Evolutionary conservation across 2,329 filamentous ascomycete genomes (phyloP).

Genomic region (Aspergillus sojae): DNA sequence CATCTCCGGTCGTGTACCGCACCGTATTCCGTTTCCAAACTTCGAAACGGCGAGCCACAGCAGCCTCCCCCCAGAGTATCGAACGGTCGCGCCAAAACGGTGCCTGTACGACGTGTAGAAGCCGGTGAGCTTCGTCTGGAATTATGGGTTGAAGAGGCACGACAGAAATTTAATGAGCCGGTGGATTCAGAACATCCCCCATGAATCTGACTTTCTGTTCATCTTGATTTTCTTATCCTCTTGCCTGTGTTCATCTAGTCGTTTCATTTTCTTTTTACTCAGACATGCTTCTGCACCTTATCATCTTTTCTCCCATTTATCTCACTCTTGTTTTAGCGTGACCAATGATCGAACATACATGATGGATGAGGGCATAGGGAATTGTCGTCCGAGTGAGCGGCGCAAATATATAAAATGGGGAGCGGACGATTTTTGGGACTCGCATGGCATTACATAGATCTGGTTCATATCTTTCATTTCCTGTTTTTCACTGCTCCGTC

Average conservation of each 20-base stretch:
- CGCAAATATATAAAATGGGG: conserved; percentile 43
- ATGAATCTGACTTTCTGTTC: conserved; percentile 26
- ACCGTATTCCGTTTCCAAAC: conserved; percentile 42
- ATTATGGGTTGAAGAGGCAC: conserved; percentile 70
- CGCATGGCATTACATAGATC: conserved; percentile 45
- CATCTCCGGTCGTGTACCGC: conserved; percentile 44
- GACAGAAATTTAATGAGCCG: conserved; percentile 53
- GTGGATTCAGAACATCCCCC: conserved; percentile 40
- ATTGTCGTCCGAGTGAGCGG: conserved; percentile 38
- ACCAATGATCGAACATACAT: conserved; percentile 46
- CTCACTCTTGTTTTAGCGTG: conserved; percentile 45
- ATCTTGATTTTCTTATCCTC: conserved; percentile 4
- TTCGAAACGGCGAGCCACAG: conserved; percentile 40
- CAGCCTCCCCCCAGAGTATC: conserved; percentile 36
- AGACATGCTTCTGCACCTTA: conserved; percentile 10
- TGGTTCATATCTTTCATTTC: conserved; percentile 36
- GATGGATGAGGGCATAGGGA: conserved; percentile 41
- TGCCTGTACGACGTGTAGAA: conserved; percentile 64
- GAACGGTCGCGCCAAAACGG: conserved; percentile 57
- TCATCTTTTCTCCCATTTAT: conserved; percentile 18
- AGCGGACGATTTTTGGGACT: conserved; percentile 41
- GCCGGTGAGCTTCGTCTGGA: conserved; percentile 69
- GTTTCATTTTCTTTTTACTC: conserved; percentile 17
- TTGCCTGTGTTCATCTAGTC: conserved; percentile 18
- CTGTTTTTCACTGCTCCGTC: conserved; percentile 22